These are phyloP conservation scores for Tylopilus sp. DNA, from an alignment of 1,284 basidiomycete species.

Conservation along the genomic window DNA sequence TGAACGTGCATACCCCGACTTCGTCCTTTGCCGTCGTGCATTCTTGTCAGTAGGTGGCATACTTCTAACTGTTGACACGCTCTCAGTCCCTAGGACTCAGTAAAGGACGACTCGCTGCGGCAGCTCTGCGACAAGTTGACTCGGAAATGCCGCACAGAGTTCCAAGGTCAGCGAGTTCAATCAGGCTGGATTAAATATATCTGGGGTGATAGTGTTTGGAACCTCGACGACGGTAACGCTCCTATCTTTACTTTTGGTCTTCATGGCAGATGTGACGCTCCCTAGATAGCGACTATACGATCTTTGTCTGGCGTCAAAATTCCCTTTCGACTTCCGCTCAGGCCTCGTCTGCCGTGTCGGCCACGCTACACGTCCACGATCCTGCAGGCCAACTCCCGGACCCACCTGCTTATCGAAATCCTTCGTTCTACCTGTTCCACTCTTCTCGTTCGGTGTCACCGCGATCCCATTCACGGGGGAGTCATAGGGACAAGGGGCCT, in stretches of 20 bases:
- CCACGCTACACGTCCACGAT: conserved; percentile 64
- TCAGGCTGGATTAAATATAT: conserved; percentile 80
- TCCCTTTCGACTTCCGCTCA: conserved; percentile 25
- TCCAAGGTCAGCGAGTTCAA: conserved; percentile 55
- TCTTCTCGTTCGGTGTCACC: conserved; percentile 7
- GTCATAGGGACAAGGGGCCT: conserved; percentile 36
- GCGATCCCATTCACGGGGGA: conserved; percentile 33
- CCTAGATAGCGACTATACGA: conserved; percentile 74
- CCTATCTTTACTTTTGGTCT: background rate
- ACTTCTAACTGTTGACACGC: background rate
- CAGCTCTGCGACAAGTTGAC: conserved; percentile 66
- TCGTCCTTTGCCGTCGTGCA: conserved; percentile 71
- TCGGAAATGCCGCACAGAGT: conserved; percentile 55
- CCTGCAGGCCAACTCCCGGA: conserved; percentile 57
- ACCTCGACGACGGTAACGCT: conserved; percentile 67
- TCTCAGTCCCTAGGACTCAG: conserved; percentile 34
- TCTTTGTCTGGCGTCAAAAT: conserved; percentile 68
- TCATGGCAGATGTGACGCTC: background rate
- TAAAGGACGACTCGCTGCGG: conserved; percentile 61
- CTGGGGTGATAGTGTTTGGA: conserved; percentile 70
- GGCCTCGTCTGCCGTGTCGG: conserved; percentile 27
- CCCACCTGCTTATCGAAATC: conserved; percentile 61
- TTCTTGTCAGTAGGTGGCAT: conserved; percentile 49
- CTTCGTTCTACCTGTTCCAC: conserved; percentile 64
- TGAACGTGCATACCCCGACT: conserved; percentile 70